phyloP scores from a whole-genome alignment of 2,329 filamentous ascomycete genomes.

The Dothideomycetes sp. region DNA sequence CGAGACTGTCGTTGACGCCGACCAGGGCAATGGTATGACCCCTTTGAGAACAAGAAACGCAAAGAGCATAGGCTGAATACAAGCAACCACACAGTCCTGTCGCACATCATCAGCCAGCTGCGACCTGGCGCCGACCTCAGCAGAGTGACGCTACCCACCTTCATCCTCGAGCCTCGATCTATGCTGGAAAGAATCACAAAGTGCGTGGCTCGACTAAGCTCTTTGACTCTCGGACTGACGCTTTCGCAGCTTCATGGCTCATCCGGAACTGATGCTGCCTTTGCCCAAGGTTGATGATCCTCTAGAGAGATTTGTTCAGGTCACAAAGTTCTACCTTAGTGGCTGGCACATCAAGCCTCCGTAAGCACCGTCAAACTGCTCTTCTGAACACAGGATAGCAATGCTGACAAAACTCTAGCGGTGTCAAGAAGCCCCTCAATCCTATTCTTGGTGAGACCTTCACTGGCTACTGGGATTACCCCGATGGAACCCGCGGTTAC shows the following conservation, averaged over 20 bases:
- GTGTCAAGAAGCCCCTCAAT: slow-evolving; percentile 96
- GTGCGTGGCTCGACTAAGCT: slow-evolving; percentile 41
- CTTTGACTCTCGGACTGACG: background rate
- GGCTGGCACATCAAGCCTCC: slow-evolving; percentile 98
- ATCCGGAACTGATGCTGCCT: slow-evolving; percentile 86
- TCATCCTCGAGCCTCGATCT: slow-evolving; percentile 92
- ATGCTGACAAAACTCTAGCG: slow-evolving; percentile 43
- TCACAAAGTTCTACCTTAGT: slow-evolving; percentile 96
- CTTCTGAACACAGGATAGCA: background rate
- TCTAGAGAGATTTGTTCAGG: slow-evolving; percentile 78
- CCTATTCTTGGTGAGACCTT: slow-evolving; percentile 92
- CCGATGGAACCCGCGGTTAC: slow-evolving; percentile 75
- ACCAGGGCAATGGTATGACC: slow-evolving; percentile 80
- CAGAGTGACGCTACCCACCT: slow-evolving; percentile 88
- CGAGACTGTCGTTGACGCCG: slow-evolving; percentile 74
- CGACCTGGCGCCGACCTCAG: slow-evolving; percentile 91
- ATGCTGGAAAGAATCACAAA: slow-evolving; percentile 99
- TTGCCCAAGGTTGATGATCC: slow-evolving; percentile 86
- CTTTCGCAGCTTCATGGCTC: slow-evolving; percentile 82
- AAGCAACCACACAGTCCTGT: slow-evolving; percentile 57
- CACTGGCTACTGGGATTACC: slow-evolving; percentile 83
- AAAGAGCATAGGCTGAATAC: background rate
- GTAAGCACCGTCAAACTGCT: slow-evolving; percentile 50
- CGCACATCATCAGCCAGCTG: slow-evolving; percentile 94
- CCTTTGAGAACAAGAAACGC: slow-evolving; percentile 12